phyloP scores from a whole-genome alignment of 1,284 basidiomycete genomes.

The Quambalaria eucalypti region DNA sequence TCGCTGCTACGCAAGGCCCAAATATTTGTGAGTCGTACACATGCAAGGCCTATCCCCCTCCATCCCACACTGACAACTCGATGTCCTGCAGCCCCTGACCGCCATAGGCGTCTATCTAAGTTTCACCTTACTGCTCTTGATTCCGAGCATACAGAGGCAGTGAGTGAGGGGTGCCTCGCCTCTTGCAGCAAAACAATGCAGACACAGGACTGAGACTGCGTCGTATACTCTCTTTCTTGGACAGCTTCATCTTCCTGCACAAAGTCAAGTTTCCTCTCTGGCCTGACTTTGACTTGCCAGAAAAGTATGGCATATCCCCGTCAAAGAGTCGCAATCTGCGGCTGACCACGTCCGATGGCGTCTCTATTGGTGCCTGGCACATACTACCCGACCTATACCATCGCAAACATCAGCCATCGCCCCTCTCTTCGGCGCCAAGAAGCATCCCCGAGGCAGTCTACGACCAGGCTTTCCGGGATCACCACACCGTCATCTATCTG shows the following conservation, averaged over 20 bases:
- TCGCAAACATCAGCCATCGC: not conserved
- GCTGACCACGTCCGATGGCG: constrained; percentile 65
- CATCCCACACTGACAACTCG: too few species aligned
- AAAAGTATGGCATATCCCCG: constrained; percentile 51
- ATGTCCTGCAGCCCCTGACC: too few species aligned
- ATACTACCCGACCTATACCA: constrained; percentile 59
- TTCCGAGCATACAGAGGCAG: too few species aligned
- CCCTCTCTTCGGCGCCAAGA: not conserved
- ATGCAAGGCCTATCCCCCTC: too few species aligned
- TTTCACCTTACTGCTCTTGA: too few species aligned
- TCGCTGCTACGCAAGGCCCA: too few species aligned
- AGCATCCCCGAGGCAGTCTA: constrained; percentile 14
- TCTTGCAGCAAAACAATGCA: too few species aligned
- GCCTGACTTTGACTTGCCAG: constrained; percentile 10
- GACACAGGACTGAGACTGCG: too few species aligned
- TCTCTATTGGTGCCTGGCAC: constrained; percentile 77
- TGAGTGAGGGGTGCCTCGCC: too few species aligned
- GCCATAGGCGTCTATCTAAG: too few species aligned
- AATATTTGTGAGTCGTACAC: too few species aligned
- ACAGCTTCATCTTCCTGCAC: constrained; percentile 30
- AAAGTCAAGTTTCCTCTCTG: constrained; percentile 21
- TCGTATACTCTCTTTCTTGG: too few species aligned
- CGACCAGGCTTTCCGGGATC: constrained; percentile 20
- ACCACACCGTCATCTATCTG: constrained; percentile 74
- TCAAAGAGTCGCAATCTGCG: constrained; percentile 68